These are phyloP conservation scores for Inga oerstediana DNA, from an alignment of 306 rosid genomes.

Conservation along the genomic window DNA sequence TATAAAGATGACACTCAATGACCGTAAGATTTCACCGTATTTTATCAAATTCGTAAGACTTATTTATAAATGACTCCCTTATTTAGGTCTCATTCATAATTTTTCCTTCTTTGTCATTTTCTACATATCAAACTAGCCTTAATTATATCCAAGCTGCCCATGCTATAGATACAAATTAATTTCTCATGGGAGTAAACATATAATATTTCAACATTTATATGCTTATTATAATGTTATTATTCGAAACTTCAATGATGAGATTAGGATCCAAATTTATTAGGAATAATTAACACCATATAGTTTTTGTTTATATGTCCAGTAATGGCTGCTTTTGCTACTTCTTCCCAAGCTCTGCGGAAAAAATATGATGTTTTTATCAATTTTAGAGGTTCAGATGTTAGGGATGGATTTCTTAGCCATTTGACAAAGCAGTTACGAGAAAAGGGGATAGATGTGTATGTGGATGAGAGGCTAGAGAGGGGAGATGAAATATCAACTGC, in stretches of 20 bases:
- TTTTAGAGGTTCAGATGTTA: background rate
- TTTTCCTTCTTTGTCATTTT: no score
- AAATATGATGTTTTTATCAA: background rate
- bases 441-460: background rate
- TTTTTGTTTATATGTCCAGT: background rate
- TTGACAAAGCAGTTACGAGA: background rate
- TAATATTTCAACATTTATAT: no score
- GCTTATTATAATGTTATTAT: no score
- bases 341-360: accelerated
- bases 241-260: no score
- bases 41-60: background rate
- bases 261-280: no score
- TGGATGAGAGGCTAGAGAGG: background rate
- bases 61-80: background rate
- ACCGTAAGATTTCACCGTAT: no score
- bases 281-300: no score
- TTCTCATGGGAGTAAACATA: no score
- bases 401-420: conserved; percentile 4
- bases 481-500: conserved; percentile 14
- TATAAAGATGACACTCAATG: background rate
- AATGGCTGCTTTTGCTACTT: background rate
- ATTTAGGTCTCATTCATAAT: background rate
- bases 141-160: no score
- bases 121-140: no score
- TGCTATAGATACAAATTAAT: no score